Evolutionary conservation across 1,284 basidiomycete genomes (phyloP).

Genomic region (Ustilago nuda): DNA sequence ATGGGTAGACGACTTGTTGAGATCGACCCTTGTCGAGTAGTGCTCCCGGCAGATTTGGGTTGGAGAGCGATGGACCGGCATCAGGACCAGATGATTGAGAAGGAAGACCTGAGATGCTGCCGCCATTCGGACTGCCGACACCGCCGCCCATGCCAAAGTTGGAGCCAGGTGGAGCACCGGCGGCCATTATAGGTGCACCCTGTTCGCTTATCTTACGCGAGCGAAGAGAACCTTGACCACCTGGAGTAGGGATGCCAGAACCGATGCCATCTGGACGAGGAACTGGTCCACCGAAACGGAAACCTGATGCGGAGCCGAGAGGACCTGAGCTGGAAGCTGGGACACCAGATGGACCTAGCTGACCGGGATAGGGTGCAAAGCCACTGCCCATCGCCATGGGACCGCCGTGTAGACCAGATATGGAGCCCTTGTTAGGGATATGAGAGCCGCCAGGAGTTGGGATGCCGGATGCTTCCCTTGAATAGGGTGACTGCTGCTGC

Average conservation of each 20-base stretch:
- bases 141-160: conserved; percentile 30
- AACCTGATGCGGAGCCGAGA: conserved; percentile 58
- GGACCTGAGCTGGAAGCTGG: conserved; percentile 32
- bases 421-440: conserved; percentile 49
- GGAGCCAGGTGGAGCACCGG: conserved; percentile 13
- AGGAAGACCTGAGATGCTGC: conserved; percentile 49
- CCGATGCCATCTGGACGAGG: conserved; percentile 42
- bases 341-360: conserved; percentile 33
- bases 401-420: conserved; percentile 39
- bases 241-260: conserved; percentile 53
- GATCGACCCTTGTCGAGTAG: conserved; percentile 29
- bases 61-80: conserved; percentile 30
- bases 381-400: conserved; percentile 44
- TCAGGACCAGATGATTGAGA: conserved; percentile 46
- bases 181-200: conserved; percentile 27
- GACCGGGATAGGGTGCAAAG: conserved; percentile 29
- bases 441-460: conserved; percentile 40
- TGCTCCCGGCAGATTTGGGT: conserved; percentile 14
- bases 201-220: conserved; percentile 54
- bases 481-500: conserved; percentile 36
- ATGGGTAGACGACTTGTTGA: conserved; percentile 66
- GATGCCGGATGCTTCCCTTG: conserved; percentile 29
- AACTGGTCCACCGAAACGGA: conserved; percentile 59
- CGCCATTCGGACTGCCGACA: conserved; percentile 28
- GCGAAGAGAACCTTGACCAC: conserved; percentile 45